phyloP scores from a whole-genome alignment of 345 rosid genomes.

The Lenwebbia sp. region DNA sequence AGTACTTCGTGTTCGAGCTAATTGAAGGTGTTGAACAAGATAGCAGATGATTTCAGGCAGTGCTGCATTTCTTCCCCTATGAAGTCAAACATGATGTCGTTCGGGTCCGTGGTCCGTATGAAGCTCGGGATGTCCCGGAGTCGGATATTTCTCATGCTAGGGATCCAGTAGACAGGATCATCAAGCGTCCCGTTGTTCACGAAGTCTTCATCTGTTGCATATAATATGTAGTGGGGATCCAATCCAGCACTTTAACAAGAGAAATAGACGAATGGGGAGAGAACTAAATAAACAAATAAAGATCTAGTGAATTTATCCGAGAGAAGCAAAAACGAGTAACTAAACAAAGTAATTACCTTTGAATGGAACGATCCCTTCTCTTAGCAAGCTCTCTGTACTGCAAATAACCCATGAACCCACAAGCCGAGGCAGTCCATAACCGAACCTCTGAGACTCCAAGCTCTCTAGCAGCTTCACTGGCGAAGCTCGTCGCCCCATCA shows the following conservation, averaged over 20 bases:
- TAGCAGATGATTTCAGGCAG: constrained; percentile 10
- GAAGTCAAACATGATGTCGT: constrained; percentile 20
- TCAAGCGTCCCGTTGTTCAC: constrained; percentile 14
- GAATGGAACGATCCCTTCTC: constrained; percentile 20
- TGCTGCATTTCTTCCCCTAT: neutral
- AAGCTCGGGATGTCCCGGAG: constrained; percentile 23
- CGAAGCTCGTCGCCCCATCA: constrained; percentile 11
- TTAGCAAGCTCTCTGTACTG: constrained; percentile 11
- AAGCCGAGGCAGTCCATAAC: constrained; percentile 24
- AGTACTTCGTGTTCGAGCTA: constrained; percentile 18
- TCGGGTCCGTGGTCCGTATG: constrained; percentile 3
- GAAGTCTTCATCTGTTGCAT: constrained; percentile 12
- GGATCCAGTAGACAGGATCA: constrained; percentile 22
- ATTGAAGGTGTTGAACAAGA: constrained; percentile 27
- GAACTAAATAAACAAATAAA: neutral
- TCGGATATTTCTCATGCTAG: constrained; percentile 17
- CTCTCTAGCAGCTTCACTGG: constrained; percentile 11
- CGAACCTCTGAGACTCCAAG: constrained; percentile 12
- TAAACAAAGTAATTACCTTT: constrained; percentile 8
- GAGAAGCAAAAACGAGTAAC: neutral
- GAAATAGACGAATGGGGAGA: neutral
- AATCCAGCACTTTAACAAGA: neutral
- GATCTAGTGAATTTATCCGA: neutral
- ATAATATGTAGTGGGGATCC: neutral
- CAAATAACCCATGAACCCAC: constrained; percentile 18